A percentile compares a stretch with the other conserved stretches of the same genome.
Evolutionary conservation across 495 filamentous ascomycete species (phyloP).

Genomic region (Hypoxylon crocopeplum): DNA sequence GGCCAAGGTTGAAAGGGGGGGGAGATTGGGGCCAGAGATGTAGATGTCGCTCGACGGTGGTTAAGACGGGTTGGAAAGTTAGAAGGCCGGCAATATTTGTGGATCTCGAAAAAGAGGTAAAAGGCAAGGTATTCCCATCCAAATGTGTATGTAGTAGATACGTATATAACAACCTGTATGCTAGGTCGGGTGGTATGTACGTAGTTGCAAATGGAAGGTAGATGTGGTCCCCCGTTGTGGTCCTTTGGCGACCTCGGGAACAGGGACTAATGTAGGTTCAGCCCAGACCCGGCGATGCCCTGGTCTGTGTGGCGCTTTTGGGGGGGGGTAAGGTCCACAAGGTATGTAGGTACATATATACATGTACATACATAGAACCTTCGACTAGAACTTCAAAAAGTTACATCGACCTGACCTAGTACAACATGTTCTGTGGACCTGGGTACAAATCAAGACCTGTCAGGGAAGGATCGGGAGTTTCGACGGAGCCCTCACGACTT

Average conservation of each 20-base stretch:
- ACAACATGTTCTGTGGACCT: not conserved
- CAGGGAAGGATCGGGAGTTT: slow-evolving; percentile 37
- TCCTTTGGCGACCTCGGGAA: slow-evolving; percentile 34
- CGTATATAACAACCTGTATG: slow-evolving; percentile 5
- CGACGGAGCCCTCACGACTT: slow-evolving; percentile 25
- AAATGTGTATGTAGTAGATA: slow-evolving; percentile 10
- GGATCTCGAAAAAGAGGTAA: slow-evolving; percentile 31
- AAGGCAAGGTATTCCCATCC: too few relatives aligned
- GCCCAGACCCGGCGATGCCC: slow-evolving; percentile 29
- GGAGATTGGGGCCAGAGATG: slow-evolving; percentile 25
- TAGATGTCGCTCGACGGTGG: too few relatives aligned
- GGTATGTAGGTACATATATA: slow-evolving; percentile 6
- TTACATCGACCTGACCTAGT: too few relatives aligned
- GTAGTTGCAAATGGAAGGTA: slow-evolving; percentile 40
- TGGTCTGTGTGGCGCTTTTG: slow-evolving; percentile 29
- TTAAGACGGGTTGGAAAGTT: too few relatives aligned
- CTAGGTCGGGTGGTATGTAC: slow-evolving; percentile 25
- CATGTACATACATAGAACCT: slow-evolving; percentile 1
- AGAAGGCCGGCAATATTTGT: slow-evolving; percentile 29
- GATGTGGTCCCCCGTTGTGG: slow-evolving; percentile 28
- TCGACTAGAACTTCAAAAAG: too few relatives aligned
- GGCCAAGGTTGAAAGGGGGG: slow-evolving; percentile 27
- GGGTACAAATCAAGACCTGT: not conserved
- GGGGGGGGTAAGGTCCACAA: too few relatives aligned
- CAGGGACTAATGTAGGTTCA: slow-evolving; percentile 35